phyloP scores from a whole-genome alignment of 2,329 filamentous ascomycete species.

The Alternaria metachromatica region DNA sequence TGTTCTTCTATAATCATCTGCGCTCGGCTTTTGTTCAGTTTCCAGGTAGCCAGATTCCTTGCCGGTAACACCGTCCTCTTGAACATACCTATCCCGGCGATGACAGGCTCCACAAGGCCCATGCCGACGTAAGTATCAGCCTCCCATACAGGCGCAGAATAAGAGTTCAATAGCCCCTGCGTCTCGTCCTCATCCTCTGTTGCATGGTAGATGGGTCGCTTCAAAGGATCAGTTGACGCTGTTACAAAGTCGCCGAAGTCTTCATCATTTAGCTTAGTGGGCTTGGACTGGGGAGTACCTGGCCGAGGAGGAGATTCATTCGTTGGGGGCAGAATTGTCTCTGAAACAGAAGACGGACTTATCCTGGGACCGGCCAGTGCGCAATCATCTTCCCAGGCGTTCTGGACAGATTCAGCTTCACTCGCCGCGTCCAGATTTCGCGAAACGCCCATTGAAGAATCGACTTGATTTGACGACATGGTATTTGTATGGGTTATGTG shows the following conservation, averaged over 20 bases:
- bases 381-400: not conserved
- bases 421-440: not conserved
- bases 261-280: conserved; percentile 5
- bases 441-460: not conserved
- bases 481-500: not conserved
- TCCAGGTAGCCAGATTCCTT: conserved; percentile 6
- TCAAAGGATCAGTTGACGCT: not conserved
- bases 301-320: not conserved
- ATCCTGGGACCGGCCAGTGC: not conserved
- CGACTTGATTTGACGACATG: not conserved
- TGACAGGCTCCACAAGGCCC: conserved; percentile 7
- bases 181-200: not conserved
- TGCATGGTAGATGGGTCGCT: conserved; percentile 6
- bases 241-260: conserved; percentile 15
- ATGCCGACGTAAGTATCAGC: conserved; percentile 5
- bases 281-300: not conserved
- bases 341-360: not conserved
- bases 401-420: not conserved
- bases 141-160: not conserved
- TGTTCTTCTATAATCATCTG: not conserved
- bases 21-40: not conserved
- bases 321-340: not conserved
- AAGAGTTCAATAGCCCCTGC: not conserved
- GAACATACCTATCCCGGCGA: not conserved
- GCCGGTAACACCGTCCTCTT: conserved; percentile 9